Evolutionary conservation across 192 early-diverging fungal genomes (phyloP).

Genomic region (Rhizophagus clarus): DNA sequence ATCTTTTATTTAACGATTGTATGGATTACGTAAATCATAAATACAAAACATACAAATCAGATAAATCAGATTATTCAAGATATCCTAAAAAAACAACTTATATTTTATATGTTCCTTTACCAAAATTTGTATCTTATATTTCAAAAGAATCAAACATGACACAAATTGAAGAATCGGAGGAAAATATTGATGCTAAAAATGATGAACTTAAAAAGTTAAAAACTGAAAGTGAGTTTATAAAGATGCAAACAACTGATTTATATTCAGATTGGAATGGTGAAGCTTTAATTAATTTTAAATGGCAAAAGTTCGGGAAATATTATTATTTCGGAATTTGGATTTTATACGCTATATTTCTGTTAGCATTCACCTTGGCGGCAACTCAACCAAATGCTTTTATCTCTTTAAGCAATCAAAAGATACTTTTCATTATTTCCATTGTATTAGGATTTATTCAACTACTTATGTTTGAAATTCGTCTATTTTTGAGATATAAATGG

Average conservation of each 20-base stretch:
- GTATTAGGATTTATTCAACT: not conserved
- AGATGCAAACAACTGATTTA: not conserved
- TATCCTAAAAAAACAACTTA: not conserved
- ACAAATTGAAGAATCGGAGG: too few relatives aligned
- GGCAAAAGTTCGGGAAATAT: not conserved
- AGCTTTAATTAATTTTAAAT: slow-evolving; percentile 21
- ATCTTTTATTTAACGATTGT: not conserved
- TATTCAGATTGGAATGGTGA: slow-evolving; percentile 5
- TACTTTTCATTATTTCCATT: not conserved
- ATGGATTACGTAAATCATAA: too few relatives aligned
- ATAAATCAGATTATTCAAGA: too few relatives aligned
- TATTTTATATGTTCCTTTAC: not conserved
- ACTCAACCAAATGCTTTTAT: not conserved
- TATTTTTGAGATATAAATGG: not conserved
- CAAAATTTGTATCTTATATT: not conserved
- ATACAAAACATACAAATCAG: too few relatives aligned
- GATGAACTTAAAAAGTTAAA: too few relatives aligned
- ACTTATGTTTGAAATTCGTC: not conserved
- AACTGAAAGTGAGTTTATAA: not conserved
- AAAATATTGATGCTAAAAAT: too few relatives aligned
- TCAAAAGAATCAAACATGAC: too few relatives aligned
- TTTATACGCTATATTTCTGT: not conserved
- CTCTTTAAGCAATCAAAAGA: not conserved
- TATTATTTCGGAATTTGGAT: slow-evolving; percentile 3
- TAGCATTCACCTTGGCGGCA: not conserved